phyloP scores from a whole-genome alignment of 2,329 filamentous ascomycete species.

The Tolypocladium endophyticum region DNA sequence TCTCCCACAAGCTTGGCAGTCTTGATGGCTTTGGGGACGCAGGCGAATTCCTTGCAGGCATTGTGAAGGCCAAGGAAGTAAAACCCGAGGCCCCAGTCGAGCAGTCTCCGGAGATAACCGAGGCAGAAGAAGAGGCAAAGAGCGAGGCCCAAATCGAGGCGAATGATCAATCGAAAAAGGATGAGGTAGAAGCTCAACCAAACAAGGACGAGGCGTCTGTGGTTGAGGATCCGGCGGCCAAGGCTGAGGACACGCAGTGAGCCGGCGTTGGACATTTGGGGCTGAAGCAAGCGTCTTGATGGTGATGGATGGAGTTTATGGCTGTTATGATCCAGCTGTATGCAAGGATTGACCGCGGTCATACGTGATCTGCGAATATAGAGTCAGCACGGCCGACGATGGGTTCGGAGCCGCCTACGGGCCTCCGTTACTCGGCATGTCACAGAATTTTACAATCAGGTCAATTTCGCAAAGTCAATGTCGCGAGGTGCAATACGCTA shows the following conservation, averaged over 20 bases:
- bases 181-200: slow-evolving; percentile 1
- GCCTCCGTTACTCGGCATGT: not conserved
- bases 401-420: too few relatives aligned
- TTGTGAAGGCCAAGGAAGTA: slow-evolving; percentile 50
- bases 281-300: not conserved
- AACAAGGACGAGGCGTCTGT: slow-evolving; percentile 1
- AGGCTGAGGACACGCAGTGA: not conserved
- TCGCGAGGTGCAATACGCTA: not conserved
- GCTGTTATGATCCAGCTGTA: not conserved
- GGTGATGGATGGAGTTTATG: not conserved
- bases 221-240: not conserved
- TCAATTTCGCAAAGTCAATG: not conserved
- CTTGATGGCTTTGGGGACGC: slow-evolving; percentile 70
- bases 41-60: slow-evolving; percentile 55
- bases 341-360: too few relatives aligned
- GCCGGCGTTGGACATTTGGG: not conserved
- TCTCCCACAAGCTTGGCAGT: slow-evolving; percentile 60
- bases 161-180: not conserved
- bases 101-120: slow-evolving; percentile 6
- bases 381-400: not conserved
- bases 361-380: not conserved
- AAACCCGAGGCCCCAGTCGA: slow-evolving; percentile 11
- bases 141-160: slow-evolving; percentile 7
- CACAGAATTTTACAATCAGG: not conserved
- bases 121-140: not conserved